phyloP scores from a whole-genome alignment of 2,329 filamentous ascomycete species.

The Sclerotinia trifoliorum region DNA sequence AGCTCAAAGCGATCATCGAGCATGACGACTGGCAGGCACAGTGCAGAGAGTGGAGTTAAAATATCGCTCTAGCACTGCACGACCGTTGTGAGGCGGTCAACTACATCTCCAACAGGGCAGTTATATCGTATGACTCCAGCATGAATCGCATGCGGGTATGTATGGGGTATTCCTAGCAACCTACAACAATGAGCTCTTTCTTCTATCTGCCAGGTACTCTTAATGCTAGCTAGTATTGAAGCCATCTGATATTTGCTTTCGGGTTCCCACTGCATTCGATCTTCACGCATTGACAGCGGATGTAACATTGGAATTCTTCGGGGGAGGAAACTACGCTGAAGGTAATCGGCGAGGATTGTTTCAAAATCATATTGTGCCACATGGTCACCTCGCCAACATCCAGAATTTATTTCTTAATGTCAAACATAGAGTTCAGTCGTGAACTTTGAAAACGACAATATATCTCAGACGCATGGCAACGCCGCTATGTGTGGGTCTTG shows the following conservation, averaged over 20 bases:
- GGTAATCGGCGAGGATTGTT: conserved; percentile 3
- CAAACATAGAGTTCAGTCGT: neutral
- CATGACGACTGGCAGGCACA: neutral
- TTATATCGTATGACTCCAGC: neutral
- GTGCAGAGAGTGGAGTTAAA: neutral
- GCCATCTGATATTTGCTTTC: neutral
- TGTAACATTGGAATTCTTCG: neutral
- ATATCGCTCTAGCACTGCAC: neutral
- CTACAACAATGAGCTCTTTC: neutral
- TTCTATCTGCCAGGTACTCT: neutral
- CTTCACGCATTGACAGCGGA: neutral
- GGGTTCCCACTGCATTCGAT: neutral
- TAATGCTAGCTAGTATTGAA: neutral
- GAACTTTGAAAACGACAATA: neutral
- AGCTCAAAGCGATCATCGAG: neutral
- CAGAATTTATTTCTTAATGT: neutral
- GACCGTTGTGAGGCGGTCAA: neutral
- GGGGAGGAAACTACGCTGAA: neutral
- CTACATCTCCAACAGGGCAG: neutral
- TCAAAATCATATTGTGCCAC: neutral
- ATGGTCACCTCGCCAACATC: conserved; percentile 4
- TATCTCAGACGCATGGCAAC: neutral
- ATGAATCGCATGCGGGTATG: neutral
- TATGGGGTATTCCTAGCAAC: neutral
- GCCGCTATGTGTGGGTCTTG: neutral